Conservation (phyloP, 1,139 yeast genomes). For the Saccharomycopsis hybrid region DNA sequence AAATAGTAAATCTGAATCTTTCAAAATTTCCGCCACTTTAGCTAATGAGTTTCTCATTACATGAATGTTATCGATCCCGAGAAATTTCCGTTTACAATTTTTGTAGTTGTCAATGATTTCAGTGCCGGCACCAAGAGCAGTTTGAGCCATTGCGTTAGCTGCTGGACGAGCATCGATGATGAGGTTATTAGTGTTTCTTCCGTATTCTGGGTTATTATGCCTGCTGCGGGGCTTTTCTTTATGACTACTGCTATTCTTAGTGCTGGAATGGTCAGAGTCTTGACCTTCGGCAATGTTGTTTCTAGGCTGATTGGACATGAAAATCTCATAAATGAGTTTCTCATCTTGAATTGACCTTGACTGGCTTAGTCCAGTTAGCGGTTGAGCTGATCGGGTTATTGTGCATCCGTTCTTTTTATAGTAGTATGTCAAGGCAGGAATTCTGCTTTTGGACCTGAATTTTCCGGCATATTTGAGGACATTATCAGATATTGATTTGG, state of each 20-base stretch:
- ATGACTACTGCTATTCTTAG: slow-evolving; percentile 17
- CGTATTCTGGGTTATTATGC: background rate
- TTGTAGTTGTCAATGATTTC: slow-evolving; percentile 86
- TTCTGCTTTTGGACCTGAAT: slow-evolving; percentile 76
- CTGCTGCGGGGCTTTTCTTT: slow-evolving; percentile 21
- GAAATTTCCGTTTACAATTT: slow-evolving; percentile 57
- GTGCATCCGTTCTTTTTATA: slow-evolving; percentile 69
- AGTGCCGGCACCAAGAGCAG: slow-evolving; percentile 95
- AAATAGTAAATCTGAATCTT: slow-evolving; percentile 52
- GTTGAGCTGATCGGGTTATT: slow-evolving; percentile 88
- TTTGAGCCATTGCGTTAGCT: slow-evolving; percentile 94
- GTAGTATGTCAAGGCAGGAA: slow-evolving; percentile 77
- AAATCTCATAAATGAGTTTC: slow-evolving; percentile 66
- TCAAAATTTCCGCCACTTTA: slow-evolving; percentile 54
- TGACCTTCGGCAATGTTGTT: background rate
- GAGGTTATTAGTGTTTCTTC: slow-evolving; percentile 44
- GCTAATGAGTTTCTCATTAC: slow-evolving; percentile 83
- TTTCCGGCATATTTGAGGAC: slow-evolving; percentile 78
- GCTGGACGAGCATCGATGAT: slow-evolving; percentile 89
- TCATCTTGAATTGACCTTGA: slow-evolving; percentile 90
- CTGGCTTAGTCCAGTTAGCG: slow-evolving; percentile 85
- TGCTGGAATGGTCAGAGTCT: slow-evolving; percentile 17
- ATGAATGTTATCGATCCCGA: slow-evolving; percentile 93
- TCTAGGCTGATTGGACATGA: slow-evolving; percentile 31
- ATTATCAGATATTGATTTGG: slow-evolving; percentile 69